A percentile compares a stretch with the other conserved stretches of the same genome.
These are phyloP conservation scores for Euphorbia celastroides DNA, from an alignment of 441 rosid species.

Conservation along the genomic window DNA sequence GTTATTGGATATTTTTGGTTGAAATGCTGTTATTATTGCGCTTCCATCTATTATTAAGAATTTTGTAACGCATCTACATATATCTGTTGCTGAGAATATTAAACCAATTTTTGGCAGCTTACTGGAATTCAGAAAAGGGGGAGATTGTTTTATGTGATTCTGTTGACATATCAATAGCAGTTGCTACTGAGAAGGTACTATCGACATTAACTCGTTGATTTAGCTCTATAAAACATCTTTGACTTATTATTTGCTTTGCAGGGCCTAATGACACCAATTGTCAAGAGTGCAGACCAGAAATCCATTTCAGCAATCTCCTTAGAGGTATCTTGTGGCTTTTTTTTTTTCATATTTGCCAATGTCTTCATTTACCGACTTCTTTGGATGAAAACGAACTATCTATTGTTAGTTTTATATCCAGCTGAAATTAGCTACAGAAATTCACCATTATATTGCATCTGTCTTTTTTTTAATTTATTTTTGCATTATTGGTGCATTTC, in stretches of 20 bases:
- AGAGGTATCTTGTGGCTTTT: constrained; percentile 48
- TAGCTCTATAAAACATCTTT: constrained; percentile 7
- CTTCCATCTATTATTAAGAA: not conserved
- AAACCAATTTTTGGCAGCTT: constrained; percentile 50
- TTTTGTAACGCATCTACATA: not conserved
- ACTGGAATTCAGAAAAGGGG: constrained; percentile 75
- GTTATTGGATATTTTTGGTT: not conserved
- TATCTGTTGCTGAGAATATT: constrained; percentile 22
- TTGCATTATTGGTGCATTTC: constrained; percentile 1
- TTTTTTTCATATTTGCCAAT: constrained; percentile 6
- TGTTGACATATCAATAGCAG: constrained; percentile 93
- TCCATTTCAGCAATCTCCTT: constrained; percentile 74
- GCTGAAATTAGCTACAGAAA: not conserved
- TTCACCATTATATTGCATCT: not conserved
- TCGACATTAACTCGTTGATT: constrained; percentile 14
- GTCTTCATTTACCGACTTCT: not conserved
- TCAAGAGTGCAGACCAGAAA: constrained; percentile 91
- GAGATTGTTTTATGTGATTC: constrained; percentile 58
- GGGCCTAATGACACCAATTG: constrained; percentile 97
- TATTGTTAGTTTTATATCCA: not conserved
- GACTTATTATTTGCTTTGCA: constrained; percentile 36
- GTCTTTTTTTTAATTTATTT: not conserved
- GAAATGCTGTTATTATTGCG: not conserved
- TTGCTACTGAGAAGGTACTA: constrained; percentile 93
- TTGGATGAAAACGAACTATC: not conserved